These are phyloP conservation scores for Scutellaria barbata DNA, from an alignment of 257 asterid genomes.

Conservation along the genomic window DNA sequence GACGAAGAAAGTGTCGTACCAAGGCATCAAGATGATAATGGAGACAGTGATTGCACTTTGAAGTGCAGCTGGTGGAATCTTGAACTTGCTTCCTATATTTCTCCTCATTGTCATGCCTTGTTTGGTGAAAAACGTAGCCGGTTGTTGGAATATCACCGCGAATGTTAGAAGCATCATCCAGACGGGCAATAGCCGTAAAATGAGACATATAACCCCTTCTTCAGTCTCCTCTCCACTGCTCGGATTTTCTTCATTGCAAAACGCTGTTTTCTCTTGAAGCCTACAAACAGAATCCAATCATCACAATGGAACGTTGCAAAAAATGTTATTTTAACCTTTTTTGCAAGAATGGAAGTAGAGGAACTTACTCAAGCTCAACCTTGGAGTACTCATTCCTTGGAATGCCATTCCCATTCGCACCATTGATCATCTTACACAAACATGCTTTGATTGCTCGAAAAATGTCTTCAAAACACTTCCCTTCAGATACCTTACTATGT, in stretches of 20 bases:
- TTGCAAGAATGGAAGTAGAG: too few relatives aligned
- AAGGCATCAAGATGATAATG: slow-evolving; percentile 77
- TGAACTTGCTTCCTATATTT: slow-evolving; percentile 62
- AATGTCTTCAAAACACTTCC: slow-evolving; percentile 41
- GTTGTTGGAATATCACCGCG: slow-evolving; percentile 94
- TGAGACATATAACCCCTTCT: slow-evolving; percentile 43
- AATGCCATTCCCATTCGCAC: slow-evolving; percentile 36
- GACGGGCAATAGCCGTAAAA: slow-evolving; percentile 69
- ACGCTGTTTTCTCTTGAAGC: slow-evolving; percentile 55
- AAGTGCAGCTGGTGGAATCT: slow-evolving; percentile 94
- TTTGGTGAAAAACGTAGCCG: slow-evolving; percentile 91
- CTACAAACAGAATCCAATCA: slow-evolving; percentile 41
- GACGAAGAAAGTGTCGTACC: slow-evolving; percentile 68
- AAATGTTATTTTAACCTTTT: not conserved
- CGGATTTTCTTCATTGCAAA: slow-evolving; percentile 44
- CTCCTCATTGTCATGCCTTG: slow-evolving; percentile 93
- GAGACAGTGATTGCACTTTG: slow-evolving; percentile 92
- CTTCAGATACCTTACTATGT: slow-evolving; percentile 25
- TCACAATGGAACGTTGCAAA: not conserved
- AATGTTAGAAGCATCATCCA: slow-evolving; percentile 85
- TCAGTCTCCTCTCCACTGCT: slow-evolving; percentile 20
- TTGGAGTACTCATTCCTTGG: slow-evolving; percentile 34
- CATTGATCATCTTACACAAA: slow-evolving; percentile 44
- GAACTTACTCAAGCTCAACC: slow-evolving; percentile 79
- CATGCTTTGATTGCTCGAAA: slow-evolving; percentile 49